Evolutionary conservation across 2,329 filamentous ascomycete genomes (phyloP).

Genomic region (Clarireedia sp.): DNA sequence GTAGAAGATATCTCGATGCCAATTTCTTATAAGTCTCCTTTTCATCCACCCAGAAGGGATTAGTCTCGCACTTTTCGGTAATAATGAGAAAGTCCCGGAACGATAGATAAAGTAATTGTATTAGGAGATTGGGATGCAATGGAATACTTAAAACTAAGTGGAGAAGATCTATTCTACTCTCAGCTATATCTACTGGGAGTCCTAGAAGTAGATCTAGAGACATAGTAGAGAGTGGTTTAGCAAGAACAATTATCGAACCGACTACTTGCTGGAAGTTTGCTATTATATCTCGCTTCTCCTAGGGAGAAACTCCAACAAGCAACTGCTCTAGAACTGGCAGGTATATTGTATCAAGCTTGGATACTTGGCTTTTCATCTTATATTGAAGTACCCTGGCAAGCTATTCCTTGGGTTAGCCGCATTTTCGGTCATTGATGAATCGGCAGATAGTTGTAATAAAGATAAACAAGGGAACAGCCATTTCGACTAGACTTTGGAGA

Average conservation of each 20-base stretch:
- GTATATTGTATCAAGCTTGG: background rate
- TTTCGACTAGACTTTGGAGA: slow-evolving; percentile 18
- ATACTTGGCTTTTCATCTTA: background rate
- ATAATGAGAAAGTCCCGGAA: slow-evolving; percentile 14
- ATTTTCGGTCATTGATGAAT: slow-evolving; percentile 10
- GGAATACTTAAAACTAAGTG: slow-evolving; percentile 3
- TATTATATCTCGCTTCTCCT: background rate
- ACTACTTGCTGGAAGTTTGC: slow-evolving; percentile 1
- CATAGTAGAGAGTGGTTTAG: slow-evolving; percentile 2
- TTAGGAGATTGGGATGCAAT: background rate
- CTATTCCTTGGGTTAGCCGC: background rate
- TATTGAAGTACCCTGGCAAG: background rate
- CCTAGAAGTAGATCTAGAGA: slow-evolving; percentile 1
- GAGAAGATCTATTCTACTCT: background rate
- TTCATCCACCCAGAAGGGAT: slow-evolving; percentile 33
- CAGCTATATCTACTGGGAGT: background rate
- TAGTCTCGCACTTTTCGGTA: slow-evolving; percentile 10
- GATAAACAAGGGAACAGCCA: slow-evolving; percentile 31
- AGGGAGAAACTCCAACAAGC: background rate
- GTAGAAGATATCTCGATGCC: slow-evolving; percentile 30
- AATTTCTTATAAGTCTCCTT: slow-evolving; percentile 27
- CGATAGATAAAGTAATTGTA: slow-evolving; percentile 5
- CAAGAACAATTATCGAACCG: slow-evolving; percentile 2
- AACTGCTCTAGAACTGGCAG: slow-evolving; percentile 4
- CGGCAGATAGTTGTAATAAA: slow-evolving; percentile 25